Evolutionary conservation across 345 rosid genomes (phyloP), one percentile per base, ranked within the genome.

Genomic region (Eucalyptus erythrocorys): DNA sequence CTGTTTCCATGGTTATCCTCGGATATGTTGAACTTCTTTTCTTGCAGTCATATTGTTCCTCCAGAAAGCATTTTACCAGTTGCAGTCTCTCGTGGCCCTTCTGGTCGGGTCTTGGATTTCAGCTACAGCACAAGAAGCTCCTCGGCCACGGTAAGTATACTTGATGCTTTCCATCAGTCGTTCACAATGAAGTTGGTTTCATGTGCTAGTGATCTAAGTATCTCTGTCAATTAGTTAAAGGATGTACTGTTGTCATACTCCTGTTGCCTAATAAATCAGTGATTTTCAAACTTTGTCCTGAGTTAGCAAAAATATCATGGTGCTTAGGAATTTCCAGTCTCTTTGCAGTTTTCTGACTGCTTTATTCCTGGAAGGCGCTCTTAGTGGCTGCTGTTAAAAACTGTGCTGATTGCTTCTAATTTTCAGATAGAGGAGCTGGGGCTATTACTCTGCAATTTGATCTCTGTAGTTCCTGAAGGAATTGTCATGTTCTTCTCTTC

Each of bases 401-500:
- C 24, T 76, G 47, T 76, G 43, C 64, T 88, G 16, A 87, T 86
- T 88, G 86, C 47, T 85, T 87, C 87, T 81, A 59, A 85, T 92
- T 87, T 89, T 86, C 95, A 97, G 99, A 92, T 96, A 86, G 93
- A 94, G 90, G 99, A 97, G 95, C 93, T 96, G 53, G 99, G 99
- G 87, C 94, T 93, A 48, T 90, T 96, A 91, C 93, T 97, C 88
- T 94, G 99, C 96, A 97, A 97, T 93, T 87, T 97, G 93, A 96
- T 89, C 81, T 89, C 94, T 79, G 92, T 95, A 90, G 95, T 96
- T 92, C 98, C 99, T 17, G 97, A 95, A 91, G 99, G 99, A 90
- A 93, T 96, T 49, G 93, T 97, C 79, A 96, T 96, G 91, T 97
- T 97, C 96, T 96, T 97, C 93, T 95, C 99, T 86, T 97, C 99